phyloP scores from a whole-genome alignment of 2,329 filamentous ascomycete species.

The Fusarium sp. region DNA sequence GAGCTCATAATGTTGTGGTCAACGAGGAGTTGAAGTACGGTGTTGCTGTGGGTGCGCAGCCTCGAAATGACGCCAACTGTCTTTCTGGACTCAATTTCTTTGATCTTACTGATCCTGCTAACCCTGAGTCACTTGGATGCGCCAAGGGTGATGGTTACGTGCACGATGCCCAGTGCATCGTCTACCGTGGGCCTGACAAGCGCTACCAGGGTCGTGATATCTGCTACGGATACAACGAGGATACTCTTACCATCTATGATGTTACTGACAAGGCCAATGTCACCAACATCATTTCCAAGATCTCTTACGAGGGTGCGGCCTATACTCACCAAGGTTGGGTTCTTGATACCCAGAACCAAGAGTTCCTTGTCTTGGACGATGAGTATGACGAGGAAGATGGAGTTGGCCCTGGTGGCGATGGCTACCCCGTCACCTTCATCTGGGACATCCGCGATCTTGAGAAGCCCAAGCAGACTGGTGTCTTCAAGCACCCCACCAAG shows the following conservation, averaged over 20 bases:
- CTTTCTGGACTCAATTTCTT: constrained; percentile 68
- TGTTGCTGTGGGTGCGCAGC: constrained; percentile 60
- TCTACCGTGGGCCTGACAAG: constrained; percentile 65
- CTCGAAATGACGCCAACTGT: constrained; percentile 58
- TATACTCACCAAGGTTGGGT: constrained; percentile 73
- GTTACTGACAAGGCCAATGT: constrained; percentile 62
- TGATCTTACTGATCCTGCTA: constrained; percentile 66
- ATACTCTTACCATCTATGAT: constrained; percentile 66
- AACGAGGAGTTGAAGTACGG: constrained; percentile 62
- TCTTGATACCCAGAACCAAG: constrained; percentile 59
- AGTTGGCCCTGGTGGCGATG: constrained; percentile 57
- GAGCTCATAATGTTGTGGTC: constrained; percentile 66
- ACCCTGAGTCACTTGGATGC: constrained; percentile 67
- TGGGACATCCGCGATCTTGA: constrained; percentile 62
- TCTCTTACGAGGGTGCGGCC: constrained; percentile 67
- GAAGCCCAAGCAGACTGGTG: constrained; percentile 59
- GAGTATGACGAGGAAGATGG: constrained; percentile 64
- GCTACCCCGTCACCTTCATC: constrained; percentile 64
- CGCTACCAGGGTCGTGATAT: constrained; percentile 64
- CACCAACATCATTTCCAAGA: constrained; percentile 63
- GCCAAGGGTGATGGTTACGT: constrained; percentile 69
- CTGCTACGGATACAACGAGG: constrained; percentile 69
- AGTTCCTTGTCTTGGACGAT: constrained; percentile 65
- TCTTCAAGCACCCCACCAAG: constrained; percentile 57
- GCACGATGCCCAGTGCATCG: constrained; percentile 71